These are phyloP conservation scores for Monosporozyma siamensis DNA, from an alignment of 805 yeast species.

Conservation along the genomic window DNA sequence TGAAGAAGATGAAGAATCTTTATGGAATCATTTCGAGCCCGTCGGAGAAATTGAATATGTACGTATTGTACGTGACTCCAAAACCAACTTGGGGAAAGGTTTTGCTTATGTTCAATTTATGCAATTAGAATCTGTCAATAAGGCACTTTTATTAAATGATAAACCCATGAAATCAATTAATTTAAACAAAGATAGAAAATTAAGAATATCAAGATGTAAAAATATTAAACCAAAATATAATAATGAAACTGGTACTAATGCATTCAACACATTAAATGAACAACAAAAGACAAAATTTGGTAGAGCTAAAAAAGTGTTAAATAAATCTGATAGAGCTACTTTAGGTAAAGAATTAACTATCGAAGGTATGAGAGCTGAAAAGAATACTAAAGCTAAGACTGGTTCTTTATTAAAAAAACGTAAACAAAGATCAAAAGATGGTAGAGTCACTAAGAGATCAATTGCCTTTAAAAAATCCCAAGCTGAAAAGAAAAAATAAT, in stretches of 20 bases:
- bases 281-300: conserved; percentile 71
- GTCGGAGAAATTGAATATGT: conserved; percentile 78
- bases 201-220: conserved; percentile 71
- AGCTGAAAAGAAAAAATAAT: conserved; percentile 4
- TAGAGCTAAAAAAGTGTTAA: conserved; percentile 64
- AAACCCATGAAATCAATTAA: conserved; percentile 41
- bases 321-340: conserved; percentile 69
- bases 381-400: conserved; percentile 46
- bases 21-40: conserved; percentile 70
- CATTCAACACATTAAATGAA: conserved; percentile 37
- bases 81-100: conserved; percentile 94
- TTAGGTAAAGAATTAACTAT: conserved; percentile 46
- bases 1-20: conserved; percentile 80
- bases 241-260: conserved; percentile 13
- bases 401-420: conserved; percentile 50
- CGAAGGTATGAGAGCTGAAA: conserved; percentile 74
- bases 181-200: conserved; percentile 25
- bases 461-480: conserved; percentile 33
- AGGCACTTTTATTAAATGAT: conserved; percentile 70
- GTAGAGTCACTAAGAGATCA: conserved; percentile 39
- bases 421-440: conserved; percentile 38
- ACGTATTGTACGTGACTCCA: conserved; percentile 82
- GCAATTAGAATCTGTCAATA: conserved; percentile 62
- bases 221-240: conserved; percentile 25
- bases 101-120: conserved; percentile 91